Percentiles rank a stretch among this genome's conserved stretches.
phyloP scores from a whole-genome alignment of 108 stramenopile genomes.

The Seminavis robusta region DNA sequence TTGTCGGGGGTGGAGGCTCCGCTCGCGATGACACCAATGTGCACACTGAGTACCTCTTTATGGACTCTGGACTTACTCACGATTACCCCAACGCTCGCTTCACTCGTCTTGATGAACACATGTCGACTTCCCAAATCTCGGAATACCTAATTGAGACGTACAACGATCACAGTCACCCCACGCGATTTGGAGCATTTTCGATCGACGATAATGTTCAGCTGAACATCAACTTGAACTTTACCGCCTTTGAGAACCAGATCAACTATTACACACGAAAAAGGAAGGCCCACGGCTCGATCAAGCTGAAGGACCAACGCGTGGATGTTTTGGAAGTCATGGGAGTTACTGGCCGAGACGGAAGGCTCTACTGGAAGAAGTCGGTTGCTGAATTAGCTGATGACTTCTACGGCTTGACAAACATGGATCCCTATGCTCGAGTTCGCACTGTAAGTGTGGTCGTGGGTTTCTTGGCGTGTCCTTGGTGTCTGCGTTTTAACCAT shows the following conservation, averaged over 20 bases:
- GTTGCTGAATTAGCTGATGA: too few relatives aligned
- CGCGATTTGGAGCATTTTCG: slow-evolving; percentile 18
- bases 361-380: too few relatives aligned
- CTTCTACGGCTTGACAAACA: too few relatives aligned
- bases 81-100: background rate
- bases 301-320: too few relatives aligned
- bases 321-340: too few relatives aligned
- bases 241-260: slow-evolving; percentile 2
- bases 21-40: background rate
- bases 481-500: too few relatives aligned
- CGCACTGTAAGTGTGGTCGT: too few relatives aligned
- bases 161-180: slow-evolving; percentile 8
- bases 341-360: too few relatives aligned
- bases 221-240: background rate
- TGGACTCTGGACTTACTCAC: background rate
- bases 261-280: background rate
- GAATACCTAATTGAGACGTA: slow-evolving; percentile 10
- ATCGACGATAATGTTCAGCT: slow-evolving; percentile 12
- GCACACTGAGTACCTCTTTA: background rate
- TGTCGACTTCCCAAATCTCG: slow-evolving; percentile 15
- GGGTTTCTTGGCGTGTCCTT: too few relatives aligned
- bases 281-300: background rate
- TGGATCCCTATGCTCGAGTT: too few relatives aligned
- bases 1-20: slow-evolving; percentile 11
- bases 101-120: background rate